phyloP scores from a whole-genome alignment of 768 basidiomycete genomes.

The Hygrophorus pudorinus region DNA sequence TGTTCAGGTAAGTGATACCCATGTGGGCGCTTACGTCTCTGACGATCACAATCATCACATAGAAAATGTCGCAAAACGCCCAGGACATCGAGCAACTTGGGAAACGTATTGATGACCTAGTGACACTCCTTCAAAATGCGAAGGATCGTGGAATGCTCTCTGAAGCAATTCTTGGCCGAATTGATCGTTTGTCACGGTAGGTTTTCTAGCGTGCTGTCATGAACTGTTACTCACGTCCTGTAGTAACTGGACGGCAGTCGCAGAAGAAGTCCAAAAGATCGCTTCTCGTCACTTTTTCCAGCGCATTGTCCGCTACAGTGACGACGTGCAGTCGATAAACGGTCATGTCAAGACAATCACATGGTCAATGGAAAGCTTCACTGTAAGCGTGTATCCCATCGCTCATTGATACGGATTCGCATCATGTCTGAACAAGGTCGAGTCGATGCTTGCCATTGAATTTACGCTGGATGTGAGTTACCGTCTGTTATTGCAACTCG shows the following conservation, averaged over 20 bases:
- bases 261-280: neutral
- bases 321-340: neutral
- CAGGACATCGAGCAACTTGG: conserved; percentile 2
- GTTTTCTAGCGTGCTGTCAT: neutral
- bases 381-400: neutral
- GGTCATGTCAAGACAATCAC: neutral
- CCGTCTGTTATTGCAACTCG: too few species aligned
- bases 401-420: too few species aligned
- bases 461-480: neutral
- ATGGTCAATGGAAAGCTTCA: conserved; percentile 4
- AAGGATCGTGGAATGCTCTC: neutral
- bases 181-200: neutral
- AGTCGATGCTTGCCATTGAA: neutral
- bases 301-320: neutral
- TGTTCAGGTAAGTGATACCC: neutral
- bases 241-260: neutral
- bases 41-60: neutral
- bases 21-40: neutral
- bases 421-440: neutral
- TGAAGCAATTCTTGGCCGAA: neutral
- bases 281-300: conserved; percentile 1
- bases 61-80: conserved; percentile 6
- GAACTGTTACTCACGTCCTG: neutral
- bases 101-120: neutral
- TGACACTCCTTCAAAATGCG: neutral